Base-by-base conservation (phyloP, 441 rosid species). In the Erodium trifolium region DNA sequence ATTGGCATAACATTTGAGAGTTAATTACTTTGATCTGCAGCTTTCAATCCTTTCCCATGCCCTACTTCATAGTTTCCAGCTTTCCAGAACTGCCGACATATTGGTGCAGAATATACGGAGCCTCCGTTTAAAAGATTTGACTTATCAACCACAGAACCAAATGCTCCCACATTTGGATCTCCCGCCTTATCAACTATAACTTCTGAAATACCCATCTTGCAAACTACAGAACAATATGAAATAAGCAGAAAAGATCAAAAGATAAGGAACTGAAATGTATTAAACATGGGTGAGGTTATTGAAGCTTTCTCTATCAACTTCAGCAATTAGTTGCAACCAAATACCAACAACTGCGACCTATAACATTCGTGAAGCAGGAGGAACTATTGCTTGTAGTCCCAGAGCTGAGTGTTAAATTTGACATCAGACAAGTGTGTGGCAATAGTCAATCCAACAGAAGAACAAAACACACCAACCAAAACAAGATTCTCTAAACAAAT, bases 51-150 rank as follows among this genome's bases (percentile, higher is more conserved):
- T 51, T 31, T 37, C 41, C 41, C 41, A 5, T 37, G 65, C 17
- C 31, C 72, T 6, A 14, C 35, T 68, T 72, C 74, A 62, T 63
- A 76, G 37, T 74, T 70, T 53, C 80, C 82, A 63, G 76, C 76
- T 63, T 69, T 77, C 82, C 82, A 80, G 68, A 80, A 77, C 68
- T 80, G 72, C 43, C 80, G 68, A 68, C 71, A 67, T 10, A 63
- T 29, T 13, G 76, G 66, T 43, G 12, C 60, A 1, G 39, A 23
- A 68, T 2, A 68, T 17, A 18, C 55, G n/a, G 41, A 37, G 41
- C 8, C 41, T 37, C 41, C 41, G 6, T 37, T 37, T 37, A 37
- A 37, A 37, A 49, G 69, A 57, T 51, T 16, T 11, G 53, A 16
- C 17, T 67, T 66, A 53, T 31, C 16, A 63, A 37, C 41, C 13